These are phyloP conservation scores for Clonostachys byssicola DNA, from an alignment of 2,329 filamentous ascomycete species.

Conservation along the genomic window DNA sequence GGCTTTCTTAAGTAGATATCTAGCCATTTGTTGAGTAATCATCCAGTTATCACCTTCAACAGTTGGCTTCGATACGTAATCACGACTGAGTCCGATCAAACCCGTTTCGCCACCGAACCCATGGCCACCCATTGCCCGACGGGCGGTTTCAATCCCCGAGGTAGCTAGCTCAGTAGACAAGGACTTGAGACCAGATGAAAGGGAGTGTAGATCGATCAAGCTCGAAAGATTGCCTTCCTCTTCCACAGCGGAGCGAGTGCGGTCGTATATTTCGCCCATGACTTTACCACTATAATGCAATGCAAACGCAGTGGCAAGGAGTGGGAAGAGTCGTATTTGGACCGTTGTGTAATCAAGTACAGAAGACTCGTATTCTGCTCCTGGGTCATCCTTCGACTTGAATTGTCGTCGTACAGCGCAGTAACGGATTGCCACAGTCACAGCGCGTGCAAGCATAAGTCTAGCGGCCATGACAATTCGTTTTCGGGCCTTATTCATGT, in stretches of 20 bases:
- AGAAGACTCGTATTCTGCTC: not conserved
- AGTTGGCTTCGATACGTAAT: constrained; percentile 61
- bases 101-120: not conserved
- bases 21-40: constrained; percentile 70
- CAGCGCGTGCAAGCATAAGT: not conserved
- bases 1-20: constrained; percentile 61
- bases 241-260: not conserved
- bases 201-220: not conserved
- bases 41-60: constrained; percentile 78
- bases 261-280: not conserved
- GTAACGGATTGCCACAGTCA: not conserved
- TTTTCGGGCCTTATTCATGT: not conserved
- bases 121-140: not conserved
- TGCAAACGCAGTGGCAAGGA: not conserved
- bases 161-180: not conserved
- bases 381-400: not conserved
- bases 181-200: not conserved
- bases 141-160: not conserved
- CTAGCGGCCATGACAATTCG: not conserved
- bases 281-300: not conserved
- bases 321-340: not conserved
- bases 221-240: not conserved
- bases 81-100: constrained; percentile 49
- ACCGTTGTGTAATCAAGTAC: not conserved
- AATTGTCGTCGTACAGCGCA: not conserved